These are phyloP conservation scores for Noccaea caerulescens DNA, from an alignment of 345 rosid species.

Conservation along the genomic window DNA sequence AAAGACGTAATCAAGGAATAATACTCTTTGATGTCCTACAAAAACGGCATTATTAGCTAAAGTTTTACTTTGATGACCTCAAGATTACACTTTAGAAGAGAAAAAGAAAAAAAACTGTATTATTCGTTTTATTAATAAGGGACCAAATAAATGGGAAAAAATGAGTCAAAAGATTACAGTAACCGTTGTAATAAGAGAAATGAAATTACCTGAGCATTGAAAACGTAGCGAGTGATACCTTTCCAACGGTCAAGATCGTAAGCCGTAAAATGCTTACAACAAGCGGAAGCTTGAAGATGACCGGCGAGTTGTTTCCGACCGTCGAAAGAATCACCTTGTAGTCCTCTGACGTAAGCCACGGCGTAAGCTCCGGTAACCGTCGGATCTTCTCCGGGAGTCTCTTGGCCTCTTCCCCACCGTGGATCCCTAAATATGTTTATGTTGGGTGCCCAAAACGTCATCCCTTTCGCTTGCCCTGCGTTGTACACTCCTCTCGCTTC, in stretches of 20 bases:
- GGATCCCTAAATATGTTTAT: constrained; percentile 89
- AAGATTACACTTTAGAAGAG: constrained; percentile 7
- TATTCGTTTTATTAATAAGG: not conserved
- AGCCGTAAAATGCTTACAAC: constrained; percentile 92
- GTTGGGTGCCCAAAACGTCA: constrained; percentile 87
- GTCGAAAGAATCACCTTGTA: constrained; percentile 65
- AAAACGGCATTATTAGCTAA: constrained; percentile 21
- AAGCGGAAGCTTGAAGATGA: constrained; percentile 73
- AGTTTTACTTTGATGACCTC: not conserved
- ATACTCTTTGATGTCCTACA: not conserved
- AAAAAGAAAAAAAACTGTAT: not conserved
- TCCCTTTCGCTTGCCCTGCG: constrained; percentile 66
- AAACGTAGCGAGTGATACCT: constrained; percentile 66
- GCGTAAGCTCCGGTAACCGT: constrained; percentile 60
- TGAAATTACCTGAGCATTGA: constrained; percentile 68
- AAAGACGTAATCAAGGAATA: constrained; percentile 8
- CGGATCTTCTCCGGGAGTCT: constrained; percentile 94
- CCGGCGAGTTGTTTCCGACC: constrained; percentile 47
- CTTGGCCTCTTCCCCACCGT: constrained; percentile 94
- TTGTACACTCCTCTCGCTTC: constrained; percentile 77
- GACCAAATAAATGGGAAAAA: not conserved
- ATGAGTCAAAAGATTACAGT: constrained; percentile 2
- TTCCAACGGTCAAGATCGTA: constrained; percentile 92
- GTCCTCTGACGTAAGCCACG: constrained; percentile 72
- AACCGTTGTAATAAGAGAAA: constrained; percentile 3